Percentiles rank a stretch among this genome's conserved stretches.
Conservation (phyloP, 2,329 filamentous ascomycete species). For the Triangularia setosa region DNA sequence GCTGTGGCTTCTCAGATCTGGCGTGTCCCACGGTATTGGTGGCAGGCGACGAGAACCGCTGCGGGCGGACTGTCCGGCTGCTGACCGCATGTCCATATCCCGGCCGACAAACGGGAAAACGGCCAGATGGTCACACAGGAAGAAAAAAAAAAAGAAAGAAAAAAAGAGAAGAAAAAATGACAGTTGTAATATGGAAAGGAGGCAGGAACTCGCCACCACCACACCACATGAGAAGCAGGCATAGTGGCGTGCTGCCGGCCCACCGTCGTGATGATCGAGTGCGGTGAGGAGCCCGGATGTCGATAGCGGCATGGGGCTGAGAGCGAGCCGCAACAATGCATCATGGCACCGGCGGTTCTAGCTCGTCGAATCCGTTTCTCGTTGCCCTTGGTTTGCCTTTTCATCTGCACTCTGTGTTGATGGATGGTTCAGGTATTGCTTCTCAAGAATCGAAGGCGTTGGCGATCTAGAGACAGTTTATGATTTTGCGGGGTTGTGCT, state of each 20-base stretch:
- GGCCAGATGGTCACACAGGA: background rate
- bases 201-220: background rate
- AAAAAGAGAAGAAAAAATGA: background rate
- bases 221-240: background rate
- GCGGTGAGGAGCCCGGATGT: background rate
- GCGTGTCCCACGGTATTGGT: background rate
- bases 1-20: background rate
- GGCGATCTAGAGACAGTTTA: background rate
- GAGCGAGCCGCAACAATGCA: background rate
- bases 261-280: background rate
- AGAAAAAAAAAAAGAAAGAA: background rate
- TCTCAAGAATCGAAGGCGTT: background rate
- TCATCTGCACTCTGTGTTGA: background rate
- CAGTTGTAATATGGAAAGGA: background rate
- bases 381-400: background rate
- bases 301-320: background rate
- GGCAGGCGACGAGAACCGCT: background rate
- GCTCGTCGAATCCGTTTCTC: background rate
- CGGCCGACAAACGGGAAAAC: background rate
- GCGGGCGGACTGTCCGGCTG: background rate
- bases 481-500: background rate
- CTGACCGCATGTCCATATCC: conserved; percentile 5
- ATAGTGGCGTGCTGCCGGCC: background rate
- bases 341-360: background rate
- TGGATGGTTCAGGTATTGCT: background rate